Conservation (phyloP, 768 basidiomycete genomes). For the Mycena vitilis region DNA sequence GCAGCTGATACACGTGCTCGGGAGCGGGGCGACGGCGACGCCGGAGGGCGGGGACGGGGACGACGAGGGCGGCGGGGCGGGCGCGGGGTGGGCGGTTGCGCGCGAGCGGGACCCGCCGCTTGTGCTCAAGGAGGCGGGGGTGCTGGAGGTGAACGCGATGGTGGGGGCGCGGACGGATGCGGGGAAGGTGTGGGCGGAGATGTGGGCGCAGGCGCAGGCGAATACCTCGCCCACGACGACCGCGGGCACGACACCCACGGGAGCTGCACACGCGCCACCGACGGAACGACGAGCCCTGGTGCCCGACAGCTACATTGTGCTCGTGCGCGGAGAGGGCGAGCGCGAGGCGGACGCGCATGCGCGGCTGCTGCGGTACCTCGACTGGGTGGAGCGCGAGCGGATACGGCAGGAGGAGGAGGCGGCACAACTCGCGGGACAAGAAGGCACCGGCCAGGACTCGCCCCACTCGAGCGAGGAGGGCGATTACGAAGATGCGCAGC, state of each 20-base stretch:
- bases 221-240: not conserved
- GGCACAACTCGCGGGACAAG: not conserved
- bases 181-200: constrained; percentile 26
- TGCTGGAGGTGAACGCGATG: constrained; percentile 24
- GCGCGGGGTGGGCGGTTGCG: constrained; percentile 32
- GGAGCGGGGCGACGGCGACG: constrained; percentile 52
- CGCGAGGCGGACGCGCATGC: constrained; percentile 26
- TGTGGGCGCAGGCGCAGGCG: constrained; percentile 18
- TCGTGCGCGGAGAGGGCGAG: constrained; percentile 34
- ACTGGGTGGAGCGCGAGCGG: constrained; percentile 29
- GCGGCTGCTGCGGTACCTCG: constrained; percentile 24
- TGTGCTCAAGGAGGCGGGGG: constrained; percentile 1
- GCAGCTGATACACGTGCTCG: constrained; percentile 78
- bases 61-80: not conserved
- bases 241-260: too few species aligned
- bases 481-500: constrained; percentile 22
- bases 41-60: not conserved
- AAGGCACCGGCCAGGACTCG: not conserved
- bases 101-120: constrained; percentile 24
- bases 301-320: constrained; percentile 33
- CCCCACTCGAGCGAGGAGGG: constrained; percentile 14
- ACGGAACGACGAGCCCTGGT: constrained; percentile 24
- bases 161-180: constrained; percentile 27
- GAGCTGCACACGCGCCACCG: too few species aligned
- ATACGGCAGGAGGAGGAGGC: constrained; percentile 20